phyloP scores from a whole-genome alignment of 805 yeast species.

The Wickerhamiella musiphila region DNA sequence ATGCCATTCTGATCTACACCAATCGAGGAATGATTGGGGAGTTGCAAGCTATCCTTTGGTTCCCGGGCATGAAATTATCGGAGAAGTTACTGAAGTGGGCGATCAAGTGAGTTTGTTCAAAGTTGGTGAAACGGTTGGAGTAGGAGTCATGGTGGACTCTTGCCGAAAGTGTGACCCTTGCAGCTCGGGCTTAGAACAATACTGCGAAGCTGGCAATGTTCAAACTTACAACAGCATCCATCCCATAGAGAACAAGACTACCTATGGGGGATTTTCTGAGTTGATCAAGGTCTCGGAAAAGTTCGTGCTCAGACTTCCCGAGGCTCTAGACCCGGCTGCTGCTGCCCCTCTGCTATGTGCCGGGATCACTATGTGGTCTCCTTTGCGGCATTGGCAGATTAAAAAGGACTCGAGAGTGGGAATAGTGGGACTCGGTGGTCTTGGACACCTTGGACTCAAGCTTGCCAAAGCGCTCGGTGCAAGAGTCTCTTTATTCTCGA shows the following conservation, averaged over 20 bases:
- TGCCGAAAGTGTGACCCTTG: conserved; percentile 68
- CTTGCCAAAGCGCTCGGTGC: conserved; percentile 55
- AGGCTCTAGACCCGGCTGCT: conserved; percentile 55
- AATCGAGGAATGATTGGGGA: conserved; percentile 89
- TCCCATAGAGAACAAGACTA: too few relatives aligned
- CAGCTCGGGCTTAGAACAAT: conserved; percentile 46
- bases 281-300: conserved; percentile 78
- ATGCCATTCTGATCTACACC: conserved; percentile 86
- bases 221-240: conserved; percentile 80
- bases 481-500: conserved; percentile 39
- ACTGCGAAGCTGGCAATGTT: conserved; percentile 50
- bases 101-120: conserved; percentile 49
- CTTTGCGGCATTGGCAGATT: conserved; percentile 60
- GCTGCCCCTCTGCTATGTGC: conserved; percentile 79
- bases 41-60: conserved; percentile 57
- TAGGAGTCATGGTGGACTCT: conserved; percentile 70
- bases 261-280: conserved; percentile 87
- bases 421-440: conserved; percentile 64
- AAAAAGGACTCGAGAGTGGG: conserved; percentile 61
- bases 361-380: conserved; percentile 84
- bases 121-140: conserved; percentile 67
- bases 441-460: conserved; percentile 58
- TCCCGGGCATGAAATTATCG: conserved; percentile 87
- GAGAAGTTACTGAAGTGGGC: conserved; percentile 66
- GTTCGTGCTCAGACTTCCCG: conserved; percentile 68